Percentiles rank a stretch among this genome's conserved stretches.
Conservation (phyloP, 257 asterid species). For the Solanum chmielewskii region DNA sequence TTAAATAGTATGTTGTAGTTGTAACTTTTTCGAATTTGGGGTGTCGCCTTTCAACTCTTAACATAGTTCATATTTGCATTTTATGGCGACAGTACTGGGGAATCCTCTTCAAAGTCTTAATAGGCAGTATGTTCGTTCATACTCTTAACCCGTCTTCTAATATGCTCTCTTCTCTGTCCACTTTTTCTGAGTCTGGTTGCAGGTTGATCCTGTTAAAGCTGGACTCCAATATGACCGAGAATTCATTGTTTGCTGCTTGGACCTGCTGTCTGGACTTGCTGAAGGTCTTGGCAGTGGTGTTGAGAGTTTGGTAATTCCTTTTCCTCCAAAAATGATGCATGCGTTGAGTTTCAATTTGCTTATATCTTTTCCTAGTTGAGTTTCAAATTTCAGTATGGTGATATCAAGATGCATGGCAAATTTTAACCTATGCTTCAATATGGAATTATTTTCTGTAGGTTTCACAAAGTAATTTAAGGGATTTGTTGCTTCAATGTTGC, state of each 20-base stretch:
- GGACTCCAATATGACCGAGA: conserved; percentile 87
- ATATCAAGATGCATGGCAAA: background rate
- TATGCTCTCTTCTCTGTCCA: background rate
- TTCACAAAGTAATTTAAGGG: conserved; percentile 81
- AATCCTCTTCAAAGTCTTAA: background rate
- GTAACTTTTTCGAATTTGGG: background rate
- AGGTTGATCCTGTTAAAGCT: conserved; percentile 81
- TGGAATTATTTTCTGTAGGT: conserved; percentile 28
- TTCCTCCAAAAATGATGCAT: background rate
- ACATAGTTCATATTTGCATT: background rate
- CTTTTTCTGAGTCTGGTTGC: conserved; percentile 11
- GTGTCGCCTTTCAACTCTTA: background rate
- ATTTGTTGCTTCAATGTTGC: conserved; percentile 92
- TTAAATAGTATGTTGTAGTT: background rate
- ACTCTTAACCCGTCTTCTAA: background rate
- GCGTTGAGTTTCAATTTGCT: background rate
- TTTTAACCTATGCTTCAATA: background rate
- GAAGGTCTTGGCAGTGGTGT: conserved; percentile 98
- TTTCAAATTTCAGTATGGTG: background rate
- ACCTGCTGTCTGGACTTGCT: conserved; percentile 93
- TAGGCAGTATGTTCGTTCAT: background rate
- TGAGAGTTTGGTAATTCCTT: conserved; percentile 77
- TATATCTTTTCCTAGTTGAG: background rate
- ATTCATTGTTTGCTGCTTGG: conserved; percentile 88
- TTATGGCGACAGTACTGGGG: background rate